Percentiles rank a stretch among this genome's conserved stretches.
phyloP scores from a whole-genome alignment of 2,329 filamentous ascomycete species.

The Thielaviopsis euricoi region DNA sequence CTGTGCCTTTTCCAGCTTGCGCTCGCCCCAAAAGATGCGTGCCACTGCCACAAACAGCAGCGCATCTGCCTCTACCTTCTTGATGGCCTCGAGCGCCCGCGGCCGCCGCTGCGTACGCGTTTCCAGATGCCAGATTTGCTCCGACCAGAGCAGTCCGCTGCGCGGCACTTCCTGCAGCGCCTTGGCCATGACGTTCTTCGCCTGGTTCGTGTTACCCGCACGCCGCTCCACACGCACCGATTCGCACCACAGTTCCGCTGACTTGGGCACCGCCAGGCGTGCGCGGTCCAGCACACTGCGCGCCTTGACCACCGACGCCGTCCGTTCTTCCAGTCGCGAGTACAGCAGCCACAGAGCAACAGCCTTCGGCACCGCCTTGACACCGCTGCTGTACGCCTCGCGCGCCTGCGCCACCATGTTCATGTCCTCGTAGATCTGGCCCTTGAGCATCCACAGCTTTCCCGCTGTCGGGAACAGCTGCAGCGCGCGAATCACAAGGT shows the following conservation, averaged over 20 bases:
- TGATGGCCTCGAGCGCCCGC: constrained; percentile 82
- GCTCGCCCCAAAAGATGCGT: constrained; percentile 89
- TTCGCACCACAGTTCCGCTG: constrained; percentile 74
- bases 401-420: constrained; percentile 69
- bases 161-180: constrained; percentile 83
- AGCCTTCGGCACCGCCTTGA: constrained; percentile 69
- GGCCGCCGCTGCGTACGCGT: constrained; percentile 83
- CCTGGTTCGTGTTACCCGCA: constrained; percentile 66
- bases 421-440: constrained; percentile 83
- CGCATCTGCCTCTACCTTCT: constrained; percentile 88
- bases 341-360: constrained; percentile 84
- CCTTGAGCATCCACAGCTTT: constrained; percentile 98
- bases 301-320: constrained; percentile 75
- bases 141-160: constrained; percentile 77
- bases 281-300: constrained; percentile 87
- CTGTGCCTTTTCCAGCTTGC: constrained; percentile 81
- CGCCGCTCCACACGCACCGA: constrained; percentile 85
- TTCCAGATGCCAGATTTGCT: constrained; percentile 92
- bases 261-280: constrained; percentile 73
- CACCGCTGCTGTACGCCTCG: constrained; percentile 77
- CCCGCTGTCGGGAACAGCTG: constrained; percentile 70
- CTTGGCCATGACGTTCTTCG: constrained; percentile 82
- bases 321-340: constrained; percentile 69
- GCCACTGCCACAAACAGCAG: constrained; percentile 81
- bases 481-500: constrained; percentile 73